phyloP scores from a whole-genome alignment of 805 yeast species.

The Nakazawaea pomicola region DNA sequence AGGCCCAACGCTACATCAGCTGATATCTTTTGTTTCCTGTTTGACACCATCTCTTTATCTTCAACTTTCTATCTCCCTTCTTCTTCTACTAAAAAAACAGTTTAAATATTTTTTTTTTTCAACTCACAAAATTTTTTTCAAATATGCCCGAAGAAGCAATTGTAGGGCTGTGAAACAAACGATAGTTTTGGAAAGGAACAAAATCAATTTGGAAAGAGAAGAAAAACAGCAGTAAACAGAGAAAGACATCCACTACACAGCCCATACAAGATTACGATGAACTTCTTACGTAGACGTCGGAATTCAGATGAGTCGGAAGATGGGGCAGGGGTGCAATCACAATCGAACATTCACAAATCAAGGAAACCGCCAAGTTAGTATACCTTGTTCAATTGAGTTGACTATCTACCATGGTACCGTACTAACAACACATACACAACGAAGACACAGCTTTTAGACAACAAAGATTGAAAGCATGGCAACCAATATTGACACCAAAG shows the following conservation, averaged over 20 bases:
- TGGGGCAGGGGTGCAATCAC: not conserved
- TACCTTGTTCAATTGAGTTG: constrained; percentile 27
- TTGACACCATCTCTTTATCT: not conserved
- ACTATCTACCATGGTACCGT: constrained; percentile 15
- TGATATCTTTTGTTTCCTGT: not conserved
- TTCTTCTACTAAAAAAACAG: no score
- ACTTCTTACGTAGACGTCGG: constrained; percentile 12
- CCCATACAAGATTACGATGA: constrained; percentile 13
- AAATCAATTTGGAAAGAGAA: not conserved
- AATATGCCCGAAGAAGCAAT: no score
- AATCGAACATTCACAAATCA: constrained; percentile 27
- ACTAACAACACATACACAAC: no score
- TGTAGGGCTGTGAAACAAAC: no score
- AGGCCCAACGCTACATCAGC: constrained; percentile 12
- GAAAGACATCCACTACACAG: not conserved
- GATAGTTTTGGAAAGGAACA: not conserved
- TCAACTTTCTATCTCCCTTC: not conserved
- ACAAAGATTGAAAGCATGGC: constrained; percentile 59
- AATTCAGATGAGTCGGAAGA: constrained; percentile 8
- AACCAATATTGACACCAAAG: constrained; percentile 87
- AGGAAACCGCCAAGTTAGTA: constrained; percentile 46
- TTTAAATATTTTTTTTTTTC: not conserved
- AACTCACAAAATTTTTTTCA: no score
- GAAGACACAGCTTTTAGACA: constrained; percentile 79
- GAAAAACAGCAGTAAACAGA: not conserved